A percentile compares a stretch with the other conserved stretches of the same genome.
phyloP scores from a whole-genome alignment of 1,284 basidiomycete species.

The Moesziomyces globuligerus region DNA sequence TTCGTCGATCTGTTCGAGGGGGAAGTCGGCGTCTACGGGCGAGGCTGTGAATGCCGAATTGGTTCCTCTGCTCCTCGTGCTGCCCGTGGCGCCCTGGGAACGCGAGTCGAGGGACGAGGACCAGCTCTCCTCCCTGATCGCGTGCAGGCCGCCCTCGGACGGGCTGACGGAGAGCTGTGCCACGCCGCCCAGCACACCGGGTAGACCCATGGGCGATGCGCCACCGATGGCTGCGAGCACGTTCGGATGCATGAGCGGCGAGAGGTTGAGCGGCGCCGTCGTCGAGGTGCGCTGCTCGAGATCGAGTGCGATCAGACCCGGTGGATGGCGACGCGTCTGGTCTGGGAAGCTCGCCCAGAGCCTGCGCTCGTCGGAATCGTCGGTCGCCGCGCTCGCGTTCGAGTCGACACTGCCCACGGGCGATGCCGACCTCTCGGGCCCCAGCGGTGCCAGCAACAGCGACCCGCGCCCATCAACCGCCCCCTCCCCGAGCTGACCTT shows the following conservation, averaged over 20 bases:
- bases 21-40: slow-evolving; percentile 23
- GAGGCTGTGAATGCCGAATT: slow-evolving; percentile 19
- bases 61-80: slow-evolving; percentile 21
- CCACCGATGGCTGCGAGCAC: slow-evolving; percentile 13
- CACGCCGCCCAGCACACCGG: slow-evolving; percentile 14
- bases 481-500: slow-evolving; percentile 6
- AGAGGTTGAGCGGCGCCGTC: slow-evolving; percentile 13
- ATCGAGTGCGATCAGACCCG: slow-evolving; percentile 54
- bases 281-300: slow-evolving; percentile 31
- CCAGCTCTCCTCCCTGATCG: slow-evolving; percentile 56
- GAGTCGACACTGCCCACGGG: slow-evolving; percentile 20
- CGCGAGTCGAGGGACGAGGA: slow-evolving; percentile 38
- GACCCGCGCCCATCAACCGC: slow-evolving; percentile 1
- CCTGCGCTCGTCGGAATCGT: slow-evolving; percentile 50
- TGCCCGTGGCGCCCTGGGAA: slow-evolving; percentile 20
- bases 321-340: slow-evolving; percentile 50
- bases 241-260: slow-evolving; percentile 21
- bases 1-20: slow-evolving; percentile 25
- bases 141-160: slow-evolving; percentile 43
- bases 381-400: slow-evolving; percentile 15
- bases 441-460: slow-evolving; percentile 13
- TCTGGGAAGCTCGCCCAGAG: slow-evolving; percentile 55
- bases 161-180: slow-evolving; percentile 34
- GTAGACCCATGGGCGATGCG: slow-evolving; percentile 8
- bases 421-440: slow-evolving; percentile 14